Conservation (phyloP, 1,284 basidiomycete species). For the Cystobasidiaceae sp. region DNA sequence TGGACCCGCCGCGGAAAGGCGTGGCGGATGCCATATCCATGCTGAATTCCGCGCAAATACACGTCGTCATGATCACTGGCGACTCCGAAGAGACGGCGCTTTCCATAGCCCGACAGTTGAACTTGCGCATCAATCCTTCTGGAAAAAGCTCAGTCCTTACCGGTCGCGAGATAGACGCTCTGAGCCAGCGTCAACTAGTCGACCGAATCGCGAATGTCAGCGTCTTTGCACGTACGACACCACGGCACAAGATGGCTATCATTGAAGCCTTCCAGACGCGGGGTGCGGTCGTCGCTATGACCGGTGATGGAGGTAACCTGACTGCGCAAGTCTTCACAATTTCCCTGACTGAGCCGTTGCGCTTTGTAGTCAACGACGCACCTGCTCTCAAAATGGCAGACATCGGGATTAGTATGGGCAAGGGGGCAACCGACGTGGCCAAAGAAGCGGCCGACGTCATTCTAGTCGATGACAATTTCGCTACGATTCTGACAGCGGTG, state of each 20-base stretch:
- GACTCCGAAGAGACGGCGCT: conserved; percentile 87
- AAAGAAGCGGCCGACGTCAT: conserved; percentile 98
- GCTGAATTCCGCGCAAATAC: conserved; percentile 78
- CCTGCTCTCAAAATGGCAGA: conserved; percentile 96
- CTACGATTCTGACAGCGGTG: conserved; percentile 84
- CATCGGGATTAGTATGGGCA: conserved; percentile 96
- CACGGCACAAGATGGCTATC: conserved; percentile 95
- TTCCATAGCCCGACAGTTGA: conserved; percentile 82
- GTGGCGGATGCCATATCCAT: conserved; percentile 80
- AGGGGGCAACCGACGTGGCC: conserved; percentile 88
- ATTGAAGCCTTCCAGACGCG: conserved; percentile 84
- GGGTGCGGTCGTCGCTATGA: conserved; percentile 92
- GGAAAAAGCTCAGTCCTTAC: conserved; percentile 58
- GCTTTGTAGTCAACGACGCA: conserved; percentile 79
- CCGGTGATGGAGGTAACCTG: conserved; percentile 73
- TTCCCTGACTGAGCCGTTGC: not conserved
- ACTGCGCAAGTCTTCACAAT: too few species aligned
- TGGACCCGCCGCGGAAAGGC: conserved; percentile 87
- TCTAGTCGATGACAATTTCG: conserved; percentile 95
- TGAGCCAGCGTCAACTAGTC: conserved; percentile 71
- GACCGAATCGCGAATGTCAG: conserved; percentile 75
- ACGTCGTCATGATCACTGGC: conserved; percentile 97
- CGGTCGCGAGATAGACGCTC: conserved; percentile 76
- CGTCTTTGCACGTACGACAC: conserved; percentile 91
- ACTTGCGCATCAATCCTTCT: conserved; percentile 57